Conservation (phyloP, 2,329 filamentous ascomycete species). For the Aureobasidium musti region DNA sequence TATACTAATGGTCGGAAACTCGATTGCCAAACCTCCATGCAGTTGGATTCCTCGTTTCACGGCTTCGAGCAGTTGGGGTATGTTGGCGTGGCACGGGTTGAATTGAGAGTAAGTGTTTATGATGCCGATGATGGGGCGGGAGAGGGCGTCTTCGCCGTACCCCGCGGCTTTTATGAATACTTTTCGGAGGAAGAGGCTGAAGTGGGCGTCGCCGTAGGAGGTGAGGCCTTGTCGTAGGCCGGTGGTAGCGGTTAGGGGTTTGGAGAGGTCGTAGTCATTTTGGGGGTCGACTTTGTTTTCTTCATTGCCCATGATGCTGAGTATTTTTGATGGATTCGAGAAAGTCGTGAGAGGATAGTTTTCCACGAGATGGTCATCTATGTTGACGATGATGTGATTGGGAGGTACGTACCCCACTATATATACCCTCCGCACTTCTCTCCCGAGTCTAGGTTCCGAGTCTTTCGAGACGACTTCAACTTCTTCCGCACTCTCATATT, state of each 20-base stretch:
- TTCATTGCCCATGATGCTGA: neutral
- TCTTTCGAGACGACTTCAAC: neutral
- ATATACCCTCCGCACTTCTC: conserved; percentile 20
- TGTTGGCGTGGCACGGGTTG: conserved; percentile 73
- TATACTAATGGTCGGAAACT: conserved; percentile 73
- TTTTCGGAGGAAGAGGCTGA: conserved; percentile 72
- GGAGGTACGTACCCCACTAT: conserved; percentile 4
- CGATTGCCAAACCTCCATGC: conserved; percentile 66
- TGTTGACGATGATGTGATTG: neutral
- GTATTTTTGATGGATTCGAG: neutral
- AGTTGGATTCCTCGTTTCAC: conserved; percentile 68
- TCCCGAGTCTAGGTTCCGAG: neutral
- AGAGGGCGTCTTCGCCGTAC: conserved; percentile 70
- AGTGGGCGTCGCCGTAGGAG: conserved; percentile 72
- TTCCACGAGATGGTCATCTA: neutral
- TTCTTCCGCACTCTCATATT: neutral
- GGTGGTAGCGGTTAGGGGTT: conserved; percentile 52
- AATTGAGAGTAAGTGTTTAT: conserved; percentile 72
- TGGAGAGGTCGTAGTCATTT: conserved; percentile 60
- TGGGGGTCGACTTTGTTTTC: neutral
- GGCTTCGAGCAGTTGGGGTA: conserved; percentile 70
- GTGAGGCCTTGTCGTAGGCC: conserved; percentile 66
- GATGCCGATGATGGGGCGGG: conserved; percentile 70
- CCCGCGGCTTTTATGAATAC: conserved; percentile 77
- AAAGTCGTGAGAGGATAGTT: neutral